These are phyloP conservation scores for Ilex aquifolium DNA, from an alignment of 257 asterid species.

Conservation along the genomic window DNA sequence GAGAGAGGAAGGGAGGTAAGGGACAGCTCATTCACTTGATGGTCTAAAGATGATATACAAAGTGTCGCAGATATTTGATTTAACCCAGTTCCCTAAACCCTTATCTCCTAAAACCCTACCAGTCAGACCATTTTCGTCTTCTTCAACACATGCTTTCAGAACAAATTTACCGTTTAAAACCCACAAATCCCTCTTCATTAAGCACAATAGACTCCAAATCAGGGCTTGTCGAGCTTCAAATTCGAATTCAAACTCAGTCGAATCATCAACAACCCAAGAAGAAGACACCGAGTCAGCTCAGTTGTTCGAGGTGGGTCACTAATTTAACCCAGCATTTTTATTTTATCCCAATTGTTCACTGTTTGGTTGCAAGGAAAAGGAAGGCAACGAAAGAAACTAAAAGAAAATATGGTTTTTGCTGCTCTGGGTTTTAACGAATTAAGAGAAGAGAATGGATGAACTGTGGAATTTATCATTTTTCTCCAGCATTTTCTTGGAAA, in stretches of 20 bases:
- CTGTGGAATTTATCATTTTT: neutral
- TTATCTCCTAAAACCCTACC: constrained; percentile 22
- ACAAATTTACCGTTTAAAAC: constrained; percentile 19
- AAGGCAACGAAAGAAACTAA: neutral
- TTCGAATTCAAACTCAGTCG: constrained; percentile 32
- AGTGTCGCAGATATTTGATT: neutral
- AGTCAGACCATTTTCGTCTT: constrained; percentile 14
- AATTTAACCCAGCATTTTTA: constrained; percentile 1
- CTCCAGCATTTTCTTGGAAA: neutral
- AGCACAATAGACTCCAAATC: constrained; percentile 22
- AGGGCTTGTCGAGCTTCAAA: constrained; percentile 30
- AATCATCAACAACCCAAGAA: neutral
- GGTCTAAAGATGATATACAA: too few species aligned
- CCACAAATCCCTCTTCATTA: constrained; percentile 8
- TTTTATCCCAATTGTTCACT: neutral
- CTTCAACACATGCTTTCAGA: constrained; percentile 12
- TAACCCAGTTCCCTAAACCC: constrained; percentile 15
- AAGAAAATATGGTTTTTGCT: neutral
- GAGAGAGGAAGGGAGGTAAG: too few species aligned
- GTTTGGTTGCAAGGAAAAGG: neutral
- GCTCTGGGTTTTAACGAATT: neutral
- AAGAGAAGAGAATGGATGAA: neutral
- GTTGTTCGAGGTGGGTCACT: constrained; percentile 47
- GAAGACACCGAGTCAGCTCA: constrained; percentile 39
- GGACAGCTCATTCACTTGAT: too few species aligned